These are phyloP conservation scores for Triticum dicoccoides DNA, from an alignment of 176 grass and related monocot genomes.

Conservation along the genomic window DNA sequence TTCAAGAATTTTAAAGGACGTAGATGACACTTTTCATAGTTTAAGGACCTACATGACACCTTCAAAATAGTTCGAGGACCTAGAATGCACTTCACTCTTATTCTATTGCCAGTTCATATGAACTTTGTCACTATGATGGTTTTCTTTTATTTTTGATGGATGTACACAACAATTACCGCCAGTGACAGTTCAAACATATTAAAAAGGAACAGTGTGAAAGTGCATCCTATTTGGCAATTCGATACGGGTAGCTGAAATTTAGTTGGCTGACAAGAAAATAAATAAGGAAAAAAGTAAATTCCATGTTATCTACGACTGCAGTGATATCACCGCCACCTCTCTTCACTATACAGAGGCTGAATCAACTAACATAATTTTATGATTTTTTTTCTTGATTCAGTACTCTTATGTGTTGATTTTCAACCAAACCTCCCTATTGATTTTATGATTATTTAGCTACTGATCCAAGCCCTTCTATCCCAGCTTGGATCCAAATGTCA, in stretches of 20 bases:
- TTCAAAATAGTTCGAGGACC: too few species aligned
- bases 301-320: background rate
- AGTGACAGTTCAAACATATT: background rate
- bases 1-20: too few species aligned
- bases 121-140: background rate
- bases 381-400: background rate
- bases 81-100: background rate
- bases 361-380: background rate
- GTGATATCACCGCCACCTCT: background rate
- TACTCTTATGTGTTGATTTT: background rate
- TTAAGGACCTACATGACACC: too few species aligned
- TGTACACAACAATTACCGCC: background rate
- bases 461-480: background rate
- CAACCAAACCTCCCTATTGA: background rate
- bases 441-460: background rate
- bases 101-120: background rate
- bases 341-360: background rate
- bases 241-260: background rate
- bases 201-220: background rate
- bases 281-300: background rate
- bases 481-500: background rate
- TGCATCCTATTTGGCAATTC: background rate
- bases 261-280: background rate
- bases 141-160: background rate
- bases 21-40: too few species aligned